Percentiles rank a stretch among this genome's conserved stretches.
Evolutionary conservation across 2,329 filamentous ascomycete genomes (phyloP).

Genomic region (Bipolaris victoriae): DNA sequence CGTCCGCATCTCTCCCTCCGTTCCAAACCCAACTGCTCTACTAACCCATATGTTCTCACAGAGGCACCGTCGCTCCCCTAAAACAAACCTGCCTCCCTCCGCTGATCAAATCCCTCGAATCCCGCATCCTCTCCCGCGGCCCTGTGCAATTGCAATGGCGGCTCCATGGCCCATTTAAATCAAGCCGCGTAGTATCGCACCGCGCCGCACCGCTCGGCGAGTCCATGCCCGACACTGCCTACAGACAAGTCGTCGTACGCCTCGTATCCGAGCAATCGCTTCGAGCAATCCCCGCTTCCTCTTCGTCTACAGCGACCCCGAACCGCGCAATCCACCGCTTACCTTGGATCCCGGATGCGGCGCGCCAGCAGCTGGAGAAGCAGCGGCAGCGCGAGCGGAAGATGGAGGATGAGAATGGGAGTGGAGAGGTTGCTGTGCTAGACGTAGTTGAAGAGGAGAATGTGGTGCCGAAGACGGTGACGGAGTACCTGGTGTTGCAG

Average conservation of each 20-base stretch:
- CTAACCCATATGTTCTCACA: constrained; percentile 17
- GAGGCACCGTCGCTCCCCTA: constrained; percentile 27
- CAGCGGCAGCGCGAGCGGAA: constrained; percentile 4
- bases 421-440: background rate
- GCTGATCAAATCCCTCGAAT: constrained; percentile 59
- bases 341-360: constrained; percentile 15
- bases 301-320: background rate
- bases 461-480: constrained; percentile 43
- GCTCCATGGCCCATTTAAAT: constrained; percentile 19
- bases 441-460: constrained; percentile 6
- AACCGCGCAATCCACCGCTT: background rate
- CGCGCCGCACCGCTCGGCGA: constrained; percentile 56
- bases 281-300: background rate
- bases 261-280: constrained; percentile 32
- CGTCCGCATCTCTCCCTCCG: background rate
- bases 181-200: constrained; percentile 63
- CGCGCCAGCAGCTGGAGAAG: constrained; percentile 12
- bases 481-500: constrained; percentile 71
- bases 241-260: constrained; percentile 37
- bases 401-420: background rate
- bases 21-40: background rate
- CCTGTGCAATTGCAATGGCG: constrained; percentile 57
- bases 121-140: constrained; percentile 60
- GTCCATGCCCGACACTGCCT: constrained; percentile 29
- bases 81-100: constrained; percentile 60